Evolutionary conservation across 2,329 filamentous ascomycete genomes (phyloP).

Genomic region (Calonectria pseudoturangicola): DNA sequence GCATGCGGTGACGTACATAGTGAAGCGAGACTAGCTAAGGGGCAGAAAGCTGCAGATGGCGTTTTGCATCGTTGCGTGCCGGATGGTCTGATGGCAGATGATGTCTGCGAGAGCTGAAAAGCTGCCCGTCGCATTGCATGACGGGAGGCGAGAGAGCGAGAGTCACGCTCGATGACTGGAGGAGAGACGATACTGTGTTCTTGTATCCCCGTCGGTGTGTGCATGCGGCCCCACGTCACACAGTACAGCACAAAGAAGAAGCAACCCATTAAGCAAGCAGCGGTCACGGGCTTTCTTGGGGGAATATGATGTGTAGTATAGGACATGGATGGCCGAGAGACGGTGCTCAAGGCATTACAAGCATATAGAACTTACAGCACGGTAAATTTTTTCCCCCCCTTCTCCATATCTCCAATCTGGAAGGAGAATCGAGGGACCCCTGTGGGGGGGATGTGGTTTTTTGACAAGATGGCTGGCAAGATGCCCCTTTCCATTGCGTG

Average conservation of each 20-base stretch:
- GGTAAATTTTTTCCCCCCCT: neutral
- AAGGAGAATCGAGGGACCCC: neutral
- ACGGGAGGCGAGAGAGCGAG: neutral
- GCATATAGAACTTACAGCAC: slow-evolving; percentile 1
- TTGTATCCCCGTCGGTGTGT: neutral
- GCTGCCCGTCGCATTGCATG: slow-evolving; percentile 4
- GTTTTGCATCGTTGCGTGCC: slow-evolving; percentile 15
- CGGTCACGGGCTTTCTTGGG: slow-evolving; percentile 12
- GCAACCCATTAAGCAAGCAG: slow-evolving; percentile 8
- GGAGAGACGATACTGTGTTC: slow-evolving; percentile 4
- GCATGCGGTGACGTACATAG: neutral
- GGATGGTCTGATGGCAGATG: neutral
- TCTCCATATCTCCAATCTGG: neutral
- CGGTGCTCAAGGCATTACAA: neutral
- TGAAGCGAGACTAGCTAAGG: neutral
- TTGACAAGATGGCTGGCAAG: slow-evolving; percentile 1
- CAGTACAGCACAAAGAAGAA: slow-evolving; percentile 5
- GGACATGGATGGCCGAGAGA: slow-evolving; percentile 26
- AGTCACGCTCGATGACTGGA: slow-evolving; percentile 7
- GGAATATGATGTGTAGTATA: slow-evolving; percentile 39
- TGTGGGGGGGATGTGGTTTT: neutral
- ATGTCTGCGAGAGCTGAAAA: neutral
- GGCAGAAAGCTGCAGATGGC: neutral
- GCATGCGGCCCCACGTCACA: slow-evolving; percentile 12
- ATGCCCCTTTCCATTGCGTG: neutral